Evolutionary conservation across 2,329 filamentous ascomycete species (phyloP), one percentile per base, ranked within the genome.

Genomic region (Colletotrichum orchidophilum): DNA sequence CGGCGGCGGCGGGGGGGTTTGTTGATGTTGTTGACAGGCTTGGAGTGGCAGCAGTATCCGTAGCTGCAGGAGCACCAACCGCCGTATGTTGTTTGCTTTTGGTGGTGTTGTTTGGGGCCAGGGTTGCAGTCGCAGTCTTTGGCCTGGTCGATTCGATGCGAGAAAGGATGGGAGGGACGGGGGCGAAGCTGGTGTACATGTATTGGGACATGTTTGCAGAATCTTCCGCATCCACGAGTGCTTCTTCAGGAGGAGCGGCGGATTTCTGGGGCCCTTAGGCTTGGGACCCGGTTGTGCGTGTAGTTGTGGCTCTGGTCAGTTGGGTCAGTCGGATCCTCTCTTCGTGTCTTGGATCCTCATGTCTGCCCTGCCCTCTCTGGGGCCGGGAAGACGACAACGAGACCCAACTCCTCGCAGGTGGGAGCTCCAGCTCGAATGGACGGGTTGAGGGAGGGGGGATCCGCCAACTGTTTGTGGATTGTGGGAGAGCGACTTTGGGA

Each of bases 1-100:
- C 76, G 76, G n/a, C 77, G 76, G 31, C 75, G 61, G 42, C 74
- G 73, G 73, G 77, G 75, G 49, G 75, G 74, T 64, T 73, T 24
- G 60, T 46, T 12, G 73, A 46, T 24, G 52, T 29, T 42, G 42
- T 5, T 33, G 63, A 27, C 27, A 49, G 27, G 24, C 42, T 49
- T 18, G n/a, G 49, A 21, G n/a, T n/a, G 24, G 60, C 60, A 52
- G 35, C 15, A 15, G 33, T 39, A 42, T 42, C 39, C 18, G 39
- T 42, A 42, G 39, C n/a, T 42, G 39, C 39, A 42, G 39, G 15
- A 42, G 39, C 39, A 42, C 39, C 39, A 42, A 42, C 39, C 39
- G 39, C 39, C 39, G 39, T 42, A 18, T 42, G 39, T 42, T 18
- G 33, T 29, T 39, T 35, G 55, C 15, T 35, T 21, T 26, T 29